Evolutionary conservation across 2,329 filamentous ascomycete genomes (phyloP), one percentile per base, ranked within the genome.

Genomic region (Colletotrichum ledebouriae): DNA sequence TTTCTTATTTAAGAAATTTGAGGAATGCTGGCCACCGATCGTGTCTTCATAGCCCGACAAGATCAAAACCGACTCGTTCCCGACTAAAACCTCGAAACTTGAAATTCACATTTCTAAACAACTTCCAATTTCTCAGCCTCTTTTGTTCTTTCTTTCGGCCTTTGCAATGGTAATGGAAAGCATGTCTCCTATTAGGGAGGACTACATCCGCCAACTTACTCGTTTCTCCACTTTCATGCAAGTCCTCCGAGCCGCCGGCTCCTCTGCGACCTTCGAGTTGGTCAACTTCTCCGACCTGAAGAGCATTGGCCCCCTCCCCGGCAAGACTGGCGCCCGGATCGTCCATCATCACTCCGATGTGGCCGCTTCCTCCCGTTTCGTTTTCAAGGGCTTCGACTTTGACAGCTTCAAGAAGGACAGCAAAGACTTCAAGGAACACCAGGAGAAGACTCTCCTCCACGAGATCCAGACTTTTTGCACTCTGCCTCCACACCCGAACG

Each of bases 331-430:
- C 13, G 70, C 70, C 22, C 61, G 58, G 7, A 57, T 70, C 20
- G 64, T 71, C 42, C 46, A 17, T 12, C 52, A 34, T 25, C 22
- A 34, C 10, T 15, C 55, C 22, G 10, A 20, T 20, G 10, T 52
- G 9, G 6, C 22, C 15, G 25, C 39, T 9, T 10, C 20, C 12
- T 39, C 20, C 13, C 53, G 33, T 4, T 67, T 69, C 49, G 71
- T 73, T 22, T 73, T 70, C 62, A 73, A 73, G 39, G 71, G 71
- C 33, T 52, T 72, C 9, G 67, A 67, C 60, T 69, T 69, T 12
- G 59, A 60, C 2, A 44, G 46, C 9, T 71, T 57, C 62, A 39
- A 63, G 12, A 55, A 61, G 4, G 52, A 64, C 33, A 46, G 50
- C 20, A 33, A 13, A 15, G 50, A 62, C 17, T 64, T 68, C 13